Evolutionary conservation across 768 basidiomycete genomes (phyloP).

Genomic region (Leucosporidium creatinivorum): DNA sequence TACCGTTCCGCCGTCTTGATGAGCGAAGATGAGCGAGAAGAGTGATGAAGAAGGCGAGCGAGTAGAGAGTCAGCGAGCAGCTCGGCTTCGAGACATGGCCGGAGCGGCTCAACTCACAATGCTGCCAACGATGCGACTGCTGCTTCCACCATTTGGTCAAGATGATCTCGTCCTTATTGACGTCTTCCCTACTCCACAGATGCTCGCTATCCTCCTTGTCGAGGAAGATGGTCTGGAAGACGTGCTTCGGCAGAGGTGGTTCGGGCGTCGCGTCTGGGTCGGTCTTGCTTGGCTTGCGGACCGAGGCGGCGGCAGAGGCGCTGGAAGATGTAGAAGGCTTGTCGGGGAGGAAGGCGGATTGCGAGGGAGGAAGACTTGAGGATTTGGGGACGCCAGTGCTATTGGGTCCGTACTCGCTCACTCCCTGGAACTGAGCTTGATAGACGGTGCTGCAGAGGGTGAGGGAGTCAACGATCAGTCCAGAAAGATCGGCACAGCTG

Average conservation of each 20-base stretch:
- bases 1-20: background rate
- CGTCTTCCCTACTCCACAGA: constrained; percentile 48
- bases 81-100: constrained; percentile 19
- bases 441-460: constrained; percentile 30
- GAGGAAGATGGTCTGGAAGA: constrained; percentile 53
- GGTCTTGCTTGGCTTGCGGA: background rate
- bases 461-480: background rate
- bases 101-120: constrained; percentile 40
- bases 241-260: constrained; percentile 45
- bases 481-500: no score
- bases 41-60: no score
- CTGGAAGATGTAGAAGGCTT: background rate
- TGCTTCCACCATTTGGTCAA: constrained; percentile 53
- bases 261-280: constrained; percentile 22
- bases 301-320: background rate
- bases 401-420: constrained; percentile 3
- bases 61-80: background rate
- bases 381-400: background rate
- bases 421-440: constrained; percentile 1
- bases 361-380: no score
- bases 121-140: constrained; percentile 51
- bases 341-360: no score
- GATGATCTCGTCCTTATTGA: constrained; percentile 44
- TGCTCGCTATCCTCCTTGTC: constrained; percentile 45
- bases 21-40: no score